Evolutionary conservation across 225 moss, liverwort and hornwort species (phyloP), one percentile per base, ranked within the genome.

Genomic region (Pseudisothecium myosuroides): DNA sequence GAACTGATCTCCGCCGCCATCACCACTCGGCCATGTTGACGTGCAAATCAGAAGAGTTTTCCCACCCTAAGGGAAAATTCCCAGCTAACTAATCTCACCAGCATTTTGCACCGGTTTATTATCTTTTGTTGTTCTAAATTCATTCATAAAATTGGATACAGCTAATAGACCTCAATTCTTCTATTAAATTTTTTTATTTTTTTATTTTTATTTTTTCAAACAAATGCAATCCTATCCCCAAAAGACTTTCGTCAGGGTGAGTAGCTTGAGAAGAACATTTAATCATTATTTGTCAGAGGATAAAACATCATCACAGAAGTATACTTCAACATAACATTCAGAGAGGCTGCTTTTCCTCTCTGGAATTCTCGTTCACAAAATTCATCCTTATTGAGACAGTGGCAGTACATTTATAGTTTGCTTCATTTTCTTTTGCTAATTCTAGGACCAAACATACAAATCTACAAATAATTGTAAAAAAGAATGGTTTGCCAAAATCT

Each of bases 21-120:
- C 73, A 93, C 89, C 93, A 93, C 93, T 93, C 89, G 90, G 93
- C 90, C 92, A 93, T 89, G 90, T 83, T 93, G 92, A 86, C 92
- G 15, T 32, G 54, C 50, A 2, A 9, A 2, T 1, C 2, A 0
- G 1, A 0, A 0, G 9, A 0, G 9, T 6, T 37, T 50, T 20
- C 27, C 14, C 5, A 20, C 9, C 54, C 54, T 52, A 21, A 52
- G 1, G 1, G 2, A 17, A 60, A 32, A 17, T 1, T 17, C 26
- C 11, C 13, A 6, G 9, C 56, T 21, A 56, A 56, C 9, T n/a
- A n/a, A n/a, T n/a, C n/a, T n/a, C n/a, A n/a, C 20, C 21, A 19
- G 5, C 9, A 36, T 7, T 77, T 43, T 31, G 49, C 12, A 32
- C 3, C 22, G 27, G 5, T 18, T 26, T 16, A 12, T 68, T 68